phyloP scores from a whole-genome alignment of 352 stramenopile genomes.

The Achlya hypogyna region DNA sequence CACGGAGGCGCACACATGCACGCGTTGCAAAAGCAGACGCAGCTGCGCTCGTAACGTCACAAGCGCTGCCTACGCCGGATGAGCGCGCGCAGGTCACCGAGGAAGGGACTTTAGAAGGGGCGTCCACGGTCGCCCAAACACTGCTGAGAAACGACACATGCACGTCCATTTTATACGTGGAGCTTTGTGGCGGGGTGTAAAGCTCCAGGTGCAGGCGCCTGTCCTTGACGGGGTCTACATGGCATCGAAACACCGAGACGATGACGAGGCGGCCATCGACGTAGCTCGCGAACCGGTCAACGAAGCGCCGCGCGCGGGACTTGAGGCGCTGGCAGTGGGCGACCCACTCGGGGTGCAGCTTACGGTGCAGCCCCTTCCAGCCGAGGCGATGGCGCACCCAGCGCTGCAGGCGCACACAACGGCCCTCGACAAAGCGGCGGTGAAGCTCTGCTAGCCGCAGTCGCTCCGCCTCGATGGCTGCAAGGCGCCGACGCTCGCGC shows the following conservation, averaged over 20 bases:
- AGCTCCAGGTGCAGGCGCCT: constrained; percentile 2
- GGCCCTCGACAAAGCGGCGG: not conserved
- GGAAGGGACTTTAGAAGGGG: not conserved
- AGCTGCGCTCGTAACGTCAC: not conserved
- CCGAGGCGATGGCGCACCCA: constrained; percentile 6
- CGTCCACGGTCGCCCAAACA: not conserved
- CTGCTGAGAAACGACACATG: not conserved
- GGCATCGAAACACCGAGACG: constrained; percentile 14
- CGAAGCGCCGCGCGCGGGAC: not conserved
- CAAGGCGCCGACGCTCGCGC: not conserved
- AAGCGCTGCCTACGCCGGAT: not conserved
- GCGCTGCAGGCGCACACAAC: not conserved
- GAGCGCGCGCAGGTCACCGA: not conserved
- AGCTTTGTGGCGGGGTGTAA: not conserved
- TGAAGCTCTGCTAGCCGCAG: not conserved
- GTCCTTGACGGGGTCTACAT: constrained; percentile 13
- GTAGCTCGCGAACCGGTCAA: not conserved
- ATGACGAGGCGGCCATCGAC: not conserved
- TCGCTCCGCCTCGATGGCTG: not conserved
- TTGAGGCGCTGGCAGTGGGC: constrained; percentile 1
- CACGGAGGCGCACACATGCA: not conserved
- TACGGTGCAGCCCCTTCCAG: not conserved
- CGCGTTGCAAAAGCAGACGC: not conserved
- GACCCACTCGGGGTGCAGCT: constrained; percentile 11
- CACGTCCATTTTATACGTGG: not conserved